Evolutionary conservation across 768 basidiomycete genomes (phyloP).

Genomic region (Tubosaeta sp.): DNA sequence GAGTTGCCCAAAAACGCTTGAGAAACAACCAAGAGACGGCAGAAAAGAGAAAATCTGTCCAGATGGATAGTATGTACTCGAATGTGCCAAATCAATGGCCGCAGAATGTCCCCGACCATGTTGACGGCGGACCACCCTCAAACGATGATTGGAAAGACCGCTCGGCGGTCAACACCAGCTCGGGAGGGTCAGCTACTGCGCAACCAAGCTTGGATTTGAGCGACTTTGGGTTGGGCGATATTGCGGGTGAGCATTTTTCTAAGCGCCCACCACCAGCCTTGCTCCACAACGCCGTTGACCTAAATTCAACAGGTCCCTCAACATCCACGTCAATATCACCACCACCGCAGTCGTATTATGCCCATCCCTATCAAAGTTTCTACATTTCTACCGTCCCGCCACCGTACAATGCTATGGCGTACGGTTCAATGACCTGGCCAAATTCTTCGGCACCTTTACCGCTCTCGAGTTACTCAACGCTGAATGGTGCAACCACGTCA

Average conservation of each 20-base stretch:
- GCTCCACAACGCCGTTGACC: constrained; percentile 10
- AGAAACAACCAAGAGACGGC: constrained; percentile 33
- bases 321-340: constrained; percentile 39
- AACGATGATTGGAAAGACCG: constrained; percentile 41
- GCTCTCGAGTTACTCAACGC: constrained; percentile 69
- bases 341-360: constrained; percentile 39
- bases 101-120: constrained; percentile 35
- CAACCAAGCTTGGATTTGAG: constrained; percentile 37
- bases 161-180: constrained; percentile 19
- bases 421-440: constrained; percentile 49
- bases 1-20: constrained; percentile 41
- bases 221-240: constrained; percentile 41
- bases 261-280: constrained; percentile 26
- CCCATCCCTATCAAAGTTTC: constrained; percentile 39
- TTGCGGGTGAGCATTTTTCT: constrained; percentile 38
- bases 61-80: constrained; percentile 45
- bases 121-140: constrained; percentile 26
- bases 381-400: constrained; percentile 39
- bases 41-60: constrained; percentile 40
- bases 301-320: constrained; percentile 31
- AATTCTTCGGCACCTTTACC: constrained; percentile 44
- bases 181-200: constrained; percentile 28
- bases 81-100: constrained; percentile 40
- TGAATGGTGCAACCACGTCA: constrained; percentile 68
- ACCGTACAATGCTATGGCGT: constrained; percentile 52